Conservation (phyloP, 2,329 filamentous ascomycete species). For the Trichophaea hybrida region DNA sequence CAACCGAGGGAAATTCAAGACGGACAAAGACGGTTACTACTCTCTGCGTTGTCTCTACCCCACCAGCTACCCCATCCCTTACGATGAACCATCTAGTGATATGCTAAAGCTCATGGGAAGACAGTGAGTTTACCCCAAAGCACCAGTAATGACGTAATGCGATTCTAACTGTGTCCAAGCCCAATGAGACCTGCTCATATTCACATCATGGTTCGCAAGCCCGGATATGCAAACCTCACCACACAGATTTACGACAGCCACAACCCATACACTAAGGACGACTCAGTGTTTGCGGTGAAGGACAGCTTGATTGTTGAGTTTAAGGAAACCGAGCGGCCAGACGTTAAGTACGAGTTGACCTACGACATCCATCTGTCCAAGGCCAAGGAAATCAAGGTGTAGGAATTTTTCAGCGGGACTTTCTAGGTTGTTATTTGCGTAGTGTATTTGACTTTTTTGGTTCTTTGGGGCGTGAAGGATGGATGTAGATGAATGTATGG, state of each 20-base stretch:
- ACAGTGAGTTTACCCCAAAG: slow-evolving; percentile 2
- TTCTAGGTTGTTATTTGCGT: too few relatives aligned
- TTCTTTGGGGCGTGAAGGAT: too few relatives aligned
- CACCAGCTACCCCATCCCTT: slow-evolving; percentile 40
- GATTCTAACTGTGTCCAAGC: not conserved
- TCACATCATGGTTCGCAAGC: slow-evolving; percentile 31
- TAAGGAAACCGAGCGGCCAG: slow-evolving; percentile 40
- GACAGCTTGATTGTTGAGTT: slow-evolving; percentile 6
- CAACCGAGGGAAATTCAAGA: slow-evolving; percentile 56
- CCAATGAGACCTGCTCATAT: slow-evolving; percentile 6
- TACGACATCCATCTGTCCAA: slow-evolving; percentile 44
- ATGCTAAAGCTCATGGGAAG: slow-evolving; percentile 6
- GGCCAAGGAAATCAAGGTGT: not conserved
- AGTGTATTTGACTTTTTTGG: too few relatives aligned
- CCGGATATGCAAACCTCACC: slow-evolving; percentile 51
- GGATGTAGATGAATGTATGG: too few relatives aligned
- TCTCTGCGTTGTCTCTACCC: slow-evolving; percentile 47
- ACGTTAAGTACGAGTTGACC: slow-evolving; percentile 45
- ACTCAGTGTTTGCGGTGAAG: slow-evolving; percentile 5
- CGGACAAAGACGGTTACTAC: slow-evolving; percentile 50
- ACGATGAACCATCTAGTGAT: slow-evolving; percentile 38
- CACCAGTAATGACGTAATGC: not conserved
- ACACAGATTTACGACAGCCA: slow-evolving; percentile 64
- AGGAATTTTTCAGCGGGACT: too few relatives aligned
- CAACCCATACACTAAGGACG: slow-evolving; percentile 43